Evolutionary conservation across 2,329 filamentous ascomycete species (phyloP).

Genomic region (Colletotrichum destructivum): DNA sequence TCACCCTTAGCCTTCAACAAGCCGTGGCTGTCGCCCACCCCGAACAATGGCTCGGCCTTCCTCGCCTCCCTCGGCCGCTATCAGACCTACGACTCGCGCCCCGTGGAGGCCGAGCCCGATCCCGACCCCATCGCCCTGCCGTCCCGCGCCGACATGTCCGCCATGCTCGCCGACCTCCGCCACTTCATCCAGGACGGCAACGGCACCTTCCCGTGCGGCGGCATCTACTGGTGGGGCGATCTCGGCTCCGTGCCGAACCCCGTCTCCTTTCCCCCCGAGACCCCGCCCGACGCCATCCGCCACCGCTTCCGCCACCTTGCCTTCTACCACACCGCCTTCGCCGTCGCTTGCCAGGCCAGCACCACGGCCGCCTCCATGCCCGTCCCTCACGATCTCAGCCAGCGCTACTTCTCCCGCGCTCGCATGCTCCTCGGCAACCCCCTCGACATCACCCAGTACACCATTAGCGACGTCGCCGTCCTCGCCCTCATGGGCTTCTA

Average conservation of each 20-base stretch:
- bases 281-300: conserved; percentile 40
- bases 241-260: conserved; percentile 50
- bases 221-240: conserved; percentile 65
- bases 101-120: conserved; percentile 52
- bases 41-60: conserved; percentile 51
- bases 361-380: conserved; percentile 48
- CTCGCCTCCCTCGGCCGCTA: conserved; percentile 61
- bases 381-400: conserved; percentile 53
- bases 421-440: conserved; percentile 62
- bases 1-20: conserved; percentile 52
- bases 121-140: conserved; percentile 59
- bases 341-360: conserved; percentile 54
- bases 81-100: conserved; percentile 63
- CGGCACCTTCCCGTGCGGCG: conserved; percentile 59
- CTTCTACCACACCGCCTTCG: conserved; percentile 63
- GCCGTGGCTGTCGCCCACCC: conserved; percentile 37
- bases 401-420: conserved; percentile 62
- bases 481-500: conserved; percentile 65
- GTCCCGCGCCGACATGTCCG: conserved; percentile 52
- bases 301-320: conserved; percentile 57
- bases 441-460: conserved; percentile 59
- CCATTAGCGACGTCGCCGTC: conserved; percentile 60
- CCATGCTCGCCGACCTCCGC: conserved; percentile 58
- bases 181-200: conserved; percentile 63
- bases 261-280: conserved; percentile 43